Evolutionary conservation across 2,329 filamentous ascomycete species (phyloP), one percentile per base, ranked within the genome.

Genomic region (Cladosporium colombiae): DNA sequence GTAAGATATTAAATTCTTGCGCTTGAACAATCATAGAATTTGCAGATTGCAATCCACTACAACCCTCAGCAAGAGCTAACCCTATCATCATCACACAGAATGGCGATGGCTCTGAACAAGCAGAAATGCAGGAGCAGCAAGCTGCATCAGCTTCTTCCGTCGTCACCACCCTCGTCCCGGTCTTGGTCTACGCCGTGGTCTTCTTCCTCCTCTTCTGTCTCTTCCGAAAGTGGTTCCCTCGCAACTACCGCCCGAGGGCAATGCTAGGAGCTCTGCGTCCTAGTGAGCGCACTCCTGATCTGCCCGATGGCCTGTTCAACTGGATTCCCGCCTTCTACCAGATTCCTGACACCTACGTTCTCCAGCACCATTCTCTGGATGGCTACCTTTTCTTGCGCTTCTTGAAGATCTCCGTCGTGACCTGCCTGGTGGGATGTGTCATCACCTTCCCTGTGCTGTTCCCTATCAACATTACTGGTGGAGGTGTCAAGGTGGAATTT

Each of bases 361-460:
- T 98, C 25, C 91, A 95, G 74, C 92, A 97, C 80, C 92, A 94
- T 76, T 96, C 93, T 0, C 86, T 99, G 68, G 94, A 99, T 76
- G 91, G 91, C 35, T 98, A 94, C 78, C 88, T 98, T 61, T 92
- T 96, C 77, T 83, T 98, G 31, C 92, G 94, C 40, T 97, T 94
- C 74, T 81, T 98, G 69, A 92, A 93, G 74, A 89, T 95, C 63
- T 82, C 89, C 31, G 86, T 89, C 64, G 84, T 90, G 67, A 90
- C 96, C 70, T 93, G 90, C 79, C 86, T 98, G 55, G 89, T 94
- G 11, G 95, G 95, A 66, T 91, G 89, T 73, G 82, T 85, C 71
- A 89, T 98, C 66, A 93, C 92, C 21, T 97, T 91, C 89, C 94
- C 95, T 0, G 83, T 97, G 46, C 82, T 98, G 25, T 92, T 91